Evolutionary conservation across 208 protist genomes (phyloP), one percentile per base, ranked within the genome.

Genomic region (Trypanosoma scelopori): DNA sequence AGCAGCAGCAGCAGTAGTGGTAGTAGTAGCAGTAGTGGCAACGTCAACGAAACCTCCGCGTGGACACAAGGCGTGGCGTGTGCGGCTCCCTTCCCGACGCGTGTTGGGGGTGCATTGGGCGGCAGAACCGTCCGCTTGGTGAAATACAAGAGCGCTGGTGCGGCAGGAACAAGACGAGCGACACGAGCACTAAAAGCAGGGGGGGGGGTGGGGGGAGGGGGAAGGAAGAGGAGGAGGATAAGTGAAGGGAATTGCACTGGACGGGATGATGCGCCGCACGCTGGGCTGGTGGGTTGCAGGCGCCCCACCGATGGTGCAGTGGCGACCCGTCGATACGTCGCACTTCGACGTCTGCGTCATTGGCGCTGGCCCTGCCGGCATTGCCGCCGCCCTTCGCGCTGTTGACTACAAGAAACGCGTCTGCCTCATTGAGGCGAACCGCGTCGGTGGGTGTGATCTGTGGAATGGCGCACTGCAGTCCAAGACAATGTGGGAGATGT

Each of bases 301-400:
- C 16, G 25, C 18, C 48, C 55, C 47, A 46, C 43, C 41, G 23
- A 23, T 57, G 25, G 64, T 69, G 45, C 43, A 15, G 20, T 74
- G 69, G 71, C 55, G 64, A 4, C 27, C 76, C 27, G 55, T 81
- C 27, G 65, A 71, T 15, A 22, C 62, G 49, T 58, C 52, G 18
- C 80, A 79, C 59, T 92, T 83, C 50, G 88, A 94, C 58, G 75
- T 94, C 0, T 94, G 88, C 32, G 74, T 94, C 51, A 88, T 94
- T 56, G 88, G 88, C 37, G 85, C 50, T 13, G 88, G 88, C 9
- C 85, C 88, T 0, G 88, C 83, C 35, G 88, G 88, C 15, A 74
- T 91, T n/a, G 81, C 88, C 1, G 85, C 85, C 3, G 85, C 84
- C 6, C 56, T 94, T 22, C 85, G 83, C 9, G 88, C 85, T 15